Evolutionary conservation across 257 asterid genomes (phyloP), one percentile per base, ranked within the genome.

Genomic region (Solanum corneliomulleri): DNA sequence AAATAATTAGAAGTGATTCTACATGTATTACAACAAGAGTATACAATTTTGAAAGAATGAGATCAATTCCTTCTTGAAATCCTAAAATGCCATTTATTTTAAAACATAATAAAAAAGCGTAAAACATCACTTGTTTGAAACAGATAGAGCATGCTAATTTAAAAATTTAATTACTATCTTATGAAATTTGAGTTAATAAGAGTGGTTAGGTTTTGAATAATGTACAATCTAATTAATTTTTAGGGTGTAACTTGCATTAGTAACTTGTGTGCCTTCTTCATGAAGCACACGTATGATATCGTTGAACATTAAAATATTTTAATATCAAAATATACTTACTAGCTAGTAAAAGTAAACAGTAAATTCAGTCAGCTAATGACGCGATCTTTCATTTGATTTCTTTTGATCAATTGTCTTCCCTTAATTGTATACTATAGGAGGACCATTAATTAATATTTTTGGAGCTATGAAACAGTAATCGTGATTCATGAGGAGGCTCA

Each of bases 381-480:
- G 4, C 93, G 97, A 86, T 87, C 71, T 87, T 95, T 94, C 98
- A 95, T 92, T 66, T 89, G 89, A 90, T 87, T 88, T 88, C 98
- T 93, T 80, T 86, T 88, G 93, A 90, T 96, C 98, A 2, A 92
- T 74, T 35, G 94, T 95, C 69, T 94, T 95, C 88, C 23, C 60
- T 49, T 49, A 49, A 15, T 15, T 52, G 41, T 56, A 56, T 56
- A 7, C 25, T 3, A 56, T 18, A 56, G 25, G 66, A 56, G 9
- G 66, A 20, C 25, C 23, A 56, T 56, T 56, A 56, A 60, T 23
- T 60, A 60, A 9, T 4, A 9, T 4, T 78, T 45, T 45, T 80
- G 29, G n/a, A 80, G 25, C 12, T 45, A n/a, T 25, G 25, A 45
- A 78, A 45, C 15, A 27, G 41, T 10, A 62, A 10, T 23, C 39